phyloP scores from a whole-genome alignment of 2,329 filamentous ascomycete genomes.

The Hymenoscyphus occultus region DNA sequence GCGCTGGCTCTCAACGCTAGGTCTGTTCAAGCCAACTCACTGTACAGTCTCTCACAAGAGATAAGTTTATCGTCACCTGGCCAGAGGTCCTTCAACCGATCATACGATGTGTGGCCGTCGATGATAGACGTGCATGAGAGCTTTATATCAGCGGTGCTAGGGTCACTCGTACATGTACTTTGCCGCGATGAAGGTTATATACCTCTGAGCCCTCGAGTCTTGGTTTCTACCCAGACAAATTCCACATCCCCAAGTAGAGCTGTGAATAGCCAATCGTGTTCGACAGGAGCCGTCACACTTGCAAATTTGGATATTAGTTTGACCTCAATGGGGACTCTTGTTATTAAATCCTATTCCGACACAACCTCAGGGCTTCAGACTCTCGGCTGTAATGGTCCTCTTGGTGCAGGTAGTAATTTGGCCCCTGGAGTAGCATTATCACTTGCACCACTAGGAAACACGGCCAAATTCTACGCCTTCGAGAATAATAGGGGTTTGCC shows the following conservation, averaged over 20 bases:
- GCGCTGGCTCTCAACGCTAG: conserved; percentile 31
- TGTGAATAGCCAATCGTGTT: conserved; percentile 8
- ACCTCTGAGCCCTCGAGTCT: conserved; percentile 36
- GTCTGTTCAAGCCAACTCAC: conserved; percentile 24
- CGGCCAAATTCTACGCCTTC: conserved; percentile 32
- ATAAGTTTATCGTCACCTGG: conserved; percentile 26
- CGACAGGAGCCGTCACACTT: conserved; percentile 27
- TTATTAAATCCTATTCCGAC: conserved; percentile 34
- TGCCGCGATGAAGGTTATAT: conserved; percentile 35
- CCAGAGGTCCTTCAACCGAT: conserved; percentile 21
- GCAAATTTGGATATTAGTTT: conserved; percentile 35
- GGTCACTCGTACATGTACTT: conserved; percentile 34
- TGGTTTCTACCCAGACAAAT: conserved; percentile 27
- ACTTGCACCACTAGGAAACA: conserved; percentile 35
- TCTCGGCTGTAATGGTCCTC: conserved; percentile 16
- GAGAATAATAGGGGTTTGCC: conserved; percentile 26
- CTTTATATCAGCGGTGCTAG: conserved; percentile 37
- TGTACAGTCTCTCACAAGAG: conserved; percentile 27
- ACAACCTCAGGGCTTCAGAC: conserved; percentile 29
- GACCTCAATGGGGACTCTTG: conserved; percentile 34
- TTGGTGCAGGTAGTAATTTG: conserved; percentile 13
- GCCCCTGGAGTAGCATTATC: conserved; percentile 30
- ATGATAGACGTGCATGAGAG: conserved; percentile 34
- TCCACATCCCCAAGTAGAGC: conserved; percentile 3
- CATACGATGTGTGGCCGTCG: conserved; percentile 20